These are phyloP conservation scores for Dissophora ornata DNA, from an alignment of 192 early-diverging fungal species.

Conservation along the genomic window DNA sequence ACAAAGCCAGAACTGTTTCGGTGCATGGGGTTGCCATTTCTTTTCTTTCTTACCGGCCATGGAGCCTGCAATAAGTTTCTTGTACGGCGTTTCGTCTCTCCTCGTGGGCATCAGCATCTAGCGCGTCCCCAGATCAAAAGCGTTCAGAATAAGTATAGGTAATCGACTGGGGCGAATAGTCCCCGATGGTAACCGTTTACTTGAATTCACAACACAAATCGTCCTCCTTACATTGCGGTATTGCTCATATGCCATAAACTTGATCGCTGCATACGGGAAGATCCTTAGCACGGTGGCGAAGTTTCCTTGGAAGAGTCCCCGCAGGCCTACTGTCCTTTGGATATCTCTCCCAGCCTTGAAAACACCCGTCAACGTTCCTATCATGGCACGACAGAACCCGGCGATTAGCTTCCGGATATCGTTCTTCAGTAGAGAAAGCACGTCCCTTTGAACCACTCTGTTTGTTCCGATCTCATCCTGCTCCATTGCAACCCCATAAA, in stretches of 20 bases:
- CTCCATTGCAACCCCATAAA: too few relatives aligned
- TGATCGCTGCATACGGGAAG: slow-evolving; percentile 97
- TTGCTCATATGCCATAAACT: slow-evolving; percentile 98
- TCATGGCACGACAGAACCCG: background rate
- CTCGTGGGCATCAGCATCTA: slow-evolving; percentile 77
- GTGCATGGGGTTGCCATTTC: background rate
- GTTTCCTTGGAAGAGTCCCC: slow-evolving; percentile 94
- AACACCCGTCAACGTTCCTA: slow-evolving; percentile 83
- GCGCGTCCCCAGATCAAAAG: background rate
- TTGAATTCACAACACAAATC: slow-evolving; percentile 10
- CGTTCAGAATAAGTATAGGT: background rate
- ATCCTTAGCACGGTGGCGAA: slow-evolving; percentile 93
- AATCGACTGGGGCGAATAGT: background rate
- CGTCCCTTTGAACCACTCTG: too few relatives aligned
- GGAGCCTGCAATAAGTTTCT: slow-evolving; percentile 87
- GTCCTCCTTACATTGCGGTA: slow-evolving; percentile 71
- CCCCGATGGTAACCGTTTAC: background rate
- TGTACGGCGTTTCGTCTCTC: slow-evolving; percentile 70
- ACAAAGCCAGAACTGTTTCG: background rate
- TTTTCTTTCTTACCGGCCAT: slow-evolving; percentile 55
- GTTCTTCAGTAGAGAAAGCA: too few relatives aligned
- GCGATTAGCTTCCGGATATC: too few relatives aligned
- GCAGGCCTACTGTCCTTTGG: slow-evolving; percentile 72
- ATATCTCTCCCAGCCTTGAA: slow-evolving; percentile 86
- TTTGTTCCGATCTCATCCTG: too few relatives aligned